These are phyloP conservation scores for Syzygium oleosum DNA, from an alignment of 345 rosid species.

Conservation along the genomic window DNA sequence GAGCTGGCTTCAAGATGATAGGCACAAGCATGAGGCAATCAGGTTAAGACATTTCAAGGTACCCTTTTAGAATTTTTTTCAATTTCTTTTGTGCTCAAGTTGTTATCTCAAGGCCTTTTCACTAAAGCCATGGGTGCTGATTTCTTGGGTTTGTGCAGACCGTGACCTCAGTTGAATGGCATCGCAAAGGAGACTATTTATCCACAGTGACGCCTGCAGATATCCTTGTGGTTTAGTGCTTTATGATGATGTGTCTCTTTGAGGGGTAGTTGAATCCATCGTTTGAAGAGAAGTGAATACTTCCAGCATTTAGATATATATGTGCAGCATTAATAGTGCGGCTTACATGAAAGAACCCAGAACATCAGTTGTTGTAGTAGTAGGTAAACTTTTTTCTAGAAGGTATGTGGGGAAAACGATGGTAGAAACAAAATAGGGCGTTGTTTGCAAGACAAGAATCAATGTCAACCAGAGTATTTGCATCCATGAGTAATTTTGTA, in stretches of 20 bases:
- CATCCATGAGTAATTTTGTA: background rate
- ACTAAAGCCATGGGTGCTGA: background rate
- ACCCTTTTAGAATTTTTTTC: background rate
- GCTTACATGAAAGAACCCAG: background rate
- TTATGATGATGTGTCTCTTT: background rate
- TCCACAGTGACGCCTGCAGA: slow-evolving; percentile 81
- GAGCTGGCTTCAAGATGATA: slow-evolving; percentile 74
- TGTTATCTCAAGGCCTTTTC: background rate
- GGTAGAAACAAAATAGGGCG: background rate
- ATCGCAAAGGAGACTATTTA: slow-evolving; percentile 88
- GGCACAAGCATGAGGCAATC: slow-evolving; percentile 42
- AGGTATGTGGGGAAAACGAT: background rate
- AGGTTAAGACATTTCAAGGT: slow-evolving; percentile 81
- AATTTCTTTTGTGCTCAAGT: background rate
- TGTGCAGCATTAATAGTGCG: background rate
- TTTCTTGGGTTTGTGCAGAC: slow-evolving; percentile 34
- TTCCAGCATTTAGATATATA: too few species aligned
- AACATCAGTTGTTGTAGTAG: background rate
- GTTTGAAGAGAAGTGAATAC: background rate
- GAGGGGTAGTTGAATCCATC: background rate
- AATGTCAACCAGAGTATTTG: background rate
- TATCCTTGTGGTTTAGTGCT: slow-evolving; percentile 41
- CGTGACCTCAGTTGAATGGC: slow-evolving; percentile 73
- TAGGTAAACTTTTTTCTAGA: background rate
- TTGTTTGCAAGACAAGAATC: background rate